A percentile compares a stretch with the other conserved stretches of the same genome.
phyloP scores from a whole-genome alignment of 108 stramenopile species.

The Skeletonema costatum region DNA sequence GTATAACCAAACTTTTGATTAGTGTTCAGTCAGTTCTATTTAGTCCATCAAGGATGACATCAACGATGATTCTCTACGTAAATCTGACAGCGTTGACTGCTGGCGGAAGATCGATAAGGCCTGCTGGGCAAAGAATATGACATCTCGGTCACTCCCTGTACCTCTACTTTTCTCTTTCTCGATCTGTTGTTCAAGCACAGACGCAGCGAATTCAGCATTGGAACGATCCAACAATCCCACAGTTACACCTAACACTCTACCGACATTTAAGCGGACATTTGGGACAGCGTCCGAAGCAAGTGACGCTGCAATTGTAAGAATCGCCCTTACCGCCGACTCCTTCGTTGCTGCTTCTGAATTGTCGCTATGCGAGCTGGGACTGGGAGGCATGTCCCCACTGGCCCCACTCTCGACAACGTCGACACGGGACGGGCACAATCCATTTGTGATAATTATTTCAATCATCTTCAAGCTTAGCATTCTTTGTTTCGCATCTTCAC shows the following conservation, averaged over 20 bases:
- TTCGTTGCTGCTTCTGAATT: conserved; percentile 5
- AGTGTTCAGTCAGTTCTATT: background rate
- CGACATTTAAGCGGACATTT: conserved; percentile 89
- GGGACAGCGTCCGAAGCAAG: conserved; percentile 75
- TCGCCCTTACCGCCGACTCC: conserved; percentile 60
- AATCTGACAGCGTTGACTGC: background rate
- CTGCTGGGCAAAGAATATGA: conserved; percentile 73
- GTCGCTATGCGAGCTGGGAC: background rate
- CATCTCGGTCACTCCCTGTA: conserved; percentile 76
- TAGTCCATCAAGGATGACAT: background rate
- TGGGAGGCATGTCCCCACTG: conserved; percentile 20
- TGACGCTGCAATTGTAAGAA: conserved; percentile 69
- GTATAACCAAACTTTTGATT: background rate
- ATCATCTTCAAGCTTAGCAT: conserved; percentile 85
- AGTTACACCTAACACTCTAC: conserved; percentile 60
- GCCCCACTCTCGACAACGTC: conserved; percentile 6
- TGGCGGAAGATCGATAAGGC: conserved; percentile 25
- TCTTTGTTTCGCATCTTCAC: conserved; percentile 73
- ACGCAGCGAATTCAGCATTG: conserved; percentile 59
- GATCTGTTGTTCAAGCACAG: conserved; percentile 70
- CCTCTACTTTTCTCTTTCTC: conserved; percentile 59
- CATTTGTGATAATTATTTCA: conserved; percentile 72
- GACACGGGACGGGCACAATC: conserved; percentile 28
- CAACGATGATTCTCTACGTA: background rate
- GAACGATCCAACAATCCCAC: conserved; percentile 64